Base-by-base conservation (phyloP, 2,329 filamentous ascomycete genomes). In the Fusarium gaditjirri region DNA sequence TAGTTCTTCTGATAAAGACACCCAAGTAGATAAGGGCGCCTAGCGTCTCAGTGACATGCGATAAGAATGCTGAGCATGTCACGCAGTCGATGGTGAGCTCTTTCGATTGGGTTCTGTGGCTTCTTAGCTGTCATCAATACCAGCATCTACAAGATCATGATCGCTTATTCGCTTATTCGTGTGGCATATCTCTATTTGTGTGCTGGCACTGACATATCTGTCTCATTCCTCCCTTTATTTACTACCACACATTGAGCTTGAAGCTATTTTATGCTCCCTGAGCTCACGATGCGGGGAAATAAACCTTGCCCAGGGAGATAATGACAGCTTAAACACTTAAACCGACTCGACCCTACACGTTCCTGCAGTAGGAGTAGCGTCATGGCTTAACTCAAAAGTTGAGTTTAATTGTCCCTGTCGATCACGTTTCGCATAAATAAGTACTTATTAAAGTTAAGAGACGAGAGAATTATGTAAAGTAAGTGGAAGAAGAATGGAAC, bases 291-390 rank as follows among this genome's bases (percentile, higher is more conserved):
- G 66, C 35, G 56, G 56, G 59, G 46, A 70, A 58, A 50, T 27
- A 66, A 67, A 42, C 59, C 33, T 61, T 57, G 42, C 21, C 36
- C 35, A 27, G 25, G 23, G 44, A 33, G 46, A 47, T 14, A 16
- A 43, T 31, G 61, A 43, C 58, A 71, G 36, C 21, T n/a, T 31
- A 21, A 39, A 38, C 31, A n/a, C 47, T 56, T 50, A 54, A n/a
- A 36, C 16, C 29, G 33, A 57, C 36, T 35, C 47, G 36, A 38
- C 39, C 35, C 21, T 54, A 31, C 23, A 43, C 38, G 58, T 62
- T 41, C 47, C 66, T 73, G 61, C 50, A 71, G 70, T 63, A 73
- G 54, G 44, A 56, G 47, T 71, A 73, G 70, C 70, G 66, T 73
- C 67, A 71, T 65, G 58, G 16, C 36, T 46, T 64, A 73, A 72